Base-by-base conservation (phyloP, 2,329 filamentous ascomycete species). In the Penicillium digitatum region DNA sequence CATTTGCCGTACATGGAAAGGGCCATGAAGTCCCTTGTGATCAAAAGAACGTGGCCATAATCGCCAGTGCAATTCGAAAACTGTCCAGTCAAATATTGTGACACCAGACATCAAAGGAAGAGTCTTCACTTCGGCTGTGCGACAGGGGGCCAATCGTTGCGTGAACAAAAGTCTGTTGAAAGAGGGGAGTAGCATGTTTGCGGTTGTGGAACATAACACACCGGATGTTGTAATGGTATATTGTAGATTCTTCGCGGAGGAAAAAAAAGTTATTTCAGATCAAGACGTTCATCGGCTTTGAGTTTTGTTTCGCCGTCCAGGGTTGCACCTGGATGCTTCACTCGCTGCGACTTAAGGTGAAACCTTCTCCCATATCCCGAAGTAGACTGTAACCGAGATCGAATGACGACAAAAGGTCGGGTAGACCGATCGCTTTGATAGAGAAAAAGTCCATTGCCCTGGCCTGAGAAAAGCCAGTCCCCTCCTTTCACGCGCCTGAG, bases 11-110 rank as follows among this genome's bases (percentile, higher is more conserved):
- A 18, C 68, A 70, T 55, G 57, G 52, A 5, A 63, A 62, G 24
- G 66, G 65, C 1, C 68, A 70, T 55, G 62, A 68, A 44, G 57
- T 69, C 18, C 68, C 68, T 5, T 51, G 44, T 5, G 67, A 70
- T 48, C 48, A 27, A 24, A 65, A 59, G 37, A 66, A 66, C 39
- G 59, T 69, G 12, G 48, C 56, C n/a, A 31, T 59, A 20, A 63
- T 69, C 48, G 57, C 64, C 6, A 45, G 50, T 39, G 66, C 62
- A 4, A 63, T 69, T 46, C 55, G 66, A 20, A 63, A 64, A 18
- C 27, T 64, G 20, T 48, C 53, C 4, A 48, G 54, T 22, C 57
- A 57, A 37, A 49, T 63, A 16, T 62, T 48, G 54, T 60, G 44
- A 57, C 16, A 39, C 24, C 4, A 16, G 22, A 39, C 18, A 16